Evolutionary conservation across 805 yeast genomes (phyloP).

Genomic region (Saccharomycopsis fibuligera): DNA sequence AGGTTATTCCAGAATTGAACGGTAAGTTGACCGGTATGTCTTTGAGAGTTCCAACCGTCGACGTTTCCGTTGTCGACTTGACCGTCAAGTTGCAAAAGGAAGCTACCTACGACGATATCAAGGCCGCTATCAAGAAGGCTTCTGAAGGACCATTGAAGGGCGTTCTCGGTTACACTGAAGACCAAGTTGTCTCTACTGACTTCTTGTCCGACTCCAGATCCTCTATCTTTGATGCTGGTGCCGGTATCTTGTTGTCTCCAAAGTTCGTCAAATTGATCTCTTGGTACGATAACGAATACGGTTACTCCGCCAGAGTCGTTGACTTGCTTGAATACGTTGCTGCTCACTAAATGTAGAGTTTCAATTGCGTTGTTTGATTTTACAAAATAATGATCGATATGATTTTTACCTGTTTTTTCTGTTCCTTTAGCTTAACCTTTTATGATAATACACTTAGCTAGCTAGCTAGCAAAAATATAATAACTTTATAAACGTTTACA

Average conservation of each 20-base stretch:
- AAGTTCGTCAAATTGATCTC: conserved; percentile 86
- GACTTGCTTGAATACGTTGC: conserved; percentile 47
- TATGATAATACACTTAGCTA: too few relatives aligned
- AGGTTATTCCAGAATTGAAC: conserved; percentile 83
- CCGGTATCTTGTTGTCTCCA: conserved; percentile 83
- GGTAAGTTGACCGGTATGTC: conserved; percentile 95
- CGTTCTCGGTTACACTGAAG: conserved; percentile 84
- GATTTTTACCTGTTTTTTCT: too few relatives aligned
- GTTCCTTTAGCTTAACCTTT: too few relatives aligned
- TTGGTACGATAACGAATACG: conserved; percentile 96
- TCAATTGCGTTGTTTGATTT: too few relatives aligned
- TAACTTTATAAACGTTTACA: too few relatives aligned
- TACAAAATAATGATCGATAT: too few relatives aligned
- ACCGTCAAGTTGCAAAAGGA: conserved; percentile 75
- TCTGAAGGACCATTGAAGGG: conserved; percentile 77
- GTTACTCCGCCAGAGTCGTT: conserved; percentile 94
- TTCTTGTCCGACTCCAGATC: conserved; percentile 81
- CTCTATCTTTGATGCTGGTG: conserved; percentile 84
- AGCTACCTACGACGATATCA: conserved; percentile 79
- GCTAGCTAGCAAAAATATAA: too few relatives aligned
- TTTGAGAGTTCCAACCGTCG: conserved; percentile 89
- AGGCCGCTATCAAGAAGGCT: conserved; percentile 67
- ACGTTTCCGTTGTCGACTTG: conserved; percentile 89
- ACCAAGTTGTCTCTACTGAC: conserved; percentile 86
- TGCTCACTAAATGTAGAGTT: background rate